Base-by-base conservation (phyloP, 2,329 filamentous ascomycete genomes). In the Arthrobotrys musiformis region DNA sequence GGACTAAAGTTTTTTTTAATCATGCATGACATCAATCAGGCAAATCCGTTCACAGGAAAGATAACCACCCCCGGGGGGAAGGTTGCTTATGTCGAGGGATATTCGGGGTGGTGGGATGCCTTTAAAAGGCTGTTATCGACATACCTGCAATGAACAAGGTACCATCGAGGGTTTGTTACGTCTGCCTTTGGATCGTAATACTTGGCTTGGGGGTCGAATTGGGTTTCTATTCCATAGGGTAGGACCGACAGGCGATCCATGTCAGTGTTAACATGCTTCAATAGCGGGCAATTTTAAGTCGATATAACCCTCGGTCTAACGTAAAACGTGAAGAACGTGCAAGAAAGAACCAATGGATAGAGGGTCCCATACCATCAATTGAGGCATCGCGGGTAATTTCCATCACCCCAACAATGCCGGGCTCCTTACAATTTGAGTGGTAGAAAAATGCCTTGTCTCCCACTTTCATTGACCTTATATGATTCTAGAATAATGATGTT, bases 381-480 rank as follows among this genome's bases (percentile, higher is more conserved):
- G 91, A 90, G 79, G 93, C 91, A 82, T 97, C 94, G 79, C 89
- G 87, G 15, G 96, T 93, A 79, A 99, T 92, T 81, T 95, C 92
- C 91, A 97, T 94, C 17, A 91, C 89, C 1, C 94, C 94, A 0
- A 91, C 93, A 56, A 98, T 93, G 1, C 92, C 94, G 0, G 94
- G 93, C 24, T 91, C 88, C 60, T 79, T 73, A 70, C 78, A 77
- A 63, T 75, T 78, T 52, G 92, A 97, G 84, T 97, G 94, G 82
- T 98, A 98, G 85, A 99, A 98, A 85, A 99, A 98, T 26, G 93
- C 94, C 33, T 94, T 86, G 82, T 99, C 95, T 61, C 94, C 94
- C 69, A 90, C 90, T 81, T 92, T 93, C 95, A 99, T 99, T 7
- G 90, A 89, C 30, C 92, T 89, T 85, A 99, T 90, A 82, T 97